Evolutionary conservation across 108 stramenopile species (phyloP).

Genomic region (Nitzschia inconspicua): DNA sequence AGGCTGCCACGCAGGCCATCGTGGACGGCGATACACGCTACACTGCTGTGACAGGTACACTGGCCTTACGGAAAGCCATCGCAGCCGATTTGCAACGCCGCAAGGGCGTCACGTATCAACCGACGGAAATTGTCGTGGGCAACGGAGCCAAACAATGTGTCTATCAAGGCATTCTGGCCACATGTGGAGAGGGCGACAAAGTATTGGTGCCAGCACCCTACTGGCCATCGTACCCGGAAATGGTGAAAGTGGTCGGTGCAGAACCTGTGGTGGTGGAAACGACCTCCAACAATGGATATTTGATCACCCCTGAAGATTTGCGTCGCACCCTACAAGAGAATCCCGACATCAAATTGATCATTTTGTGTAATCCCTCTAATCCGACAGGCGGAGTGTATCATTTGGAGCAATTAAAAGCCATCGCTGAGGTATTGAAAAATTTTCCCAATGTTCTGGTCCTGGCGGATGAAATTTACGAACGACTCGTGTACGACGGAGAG

Average conservation of each 20-base stretch:
- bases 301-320: slow-evolving; percentile 72
- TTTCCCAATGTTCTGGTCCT: slow-evolving; percentile 75
- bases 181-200: slow-evolving; percentile 83
- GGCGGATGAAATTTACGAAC: slow-evolving; percentile 98
- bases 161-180: slow-evolving; percentile 87
- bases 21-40: slow-evolving; percentile 77
- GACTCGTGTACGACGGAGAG: slow-evolving; percentile 83
- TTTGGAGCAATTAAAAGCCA: slow-evolving; percentile 44
- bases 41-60: slow-evolving; percentile 93
- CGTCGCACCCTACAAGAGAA: slow-evolving; percentile 51
- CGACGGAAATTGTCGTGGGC: slow-evolving; percentile 87
- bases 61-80: slow-evolving; percentile 82
- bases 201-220: slow-evolving; percentile 95
- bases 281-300: slow-evolving; percentile 72
- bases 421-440: slow-evolving; percentile 70
- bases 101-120: slow-evolving; percentile 80
- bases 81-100: slow-evolving; percentile 76
- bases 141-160: slow-evolving; percentile 97
- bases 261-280: slow-evolving; percentile 86
- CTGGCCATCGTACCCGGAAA: slow-evolving; percentile 97
- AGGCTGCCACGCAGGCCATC: slow-evolving; percentile 72
- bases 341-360: slow-evolving; percentile 78
- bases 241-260: slow-evolving; percentile 87
- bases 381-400: slow-evolving; percentile 90
- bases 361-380: slow-evolving; percentile 97